phyloP scores from a whole-genome alignment of 2,329 filamentous ascomycete genomes.

The Cadophora malorum region DNA sequence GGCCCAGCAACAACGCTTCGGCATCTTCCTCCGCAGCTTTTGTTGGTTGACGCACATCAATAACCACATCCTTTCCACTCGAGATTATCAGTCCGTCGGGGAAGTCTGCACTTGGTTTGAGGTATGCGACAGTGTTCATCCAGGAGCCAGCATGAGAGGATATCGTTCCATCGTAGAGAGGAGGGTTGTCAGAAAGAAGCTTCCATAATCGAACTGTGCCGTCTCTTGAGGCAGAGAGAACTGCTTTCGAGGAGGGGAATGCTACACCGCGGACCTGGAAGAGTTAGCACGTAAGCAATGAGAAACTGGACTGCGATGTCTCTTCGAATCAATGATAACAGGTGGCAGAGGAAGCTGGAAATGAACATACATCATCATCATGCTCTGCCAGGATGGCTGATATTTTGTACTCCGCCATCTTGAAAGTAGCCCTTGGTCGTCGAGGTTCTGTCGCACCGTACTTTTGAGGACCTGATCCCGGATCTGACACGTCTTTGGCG shows the following conservation, averaged over 20 bases:
- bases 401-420: conserved; percentile 88
- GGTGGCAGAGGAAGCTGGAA: not conserved
- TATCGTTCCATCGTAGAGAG: conserved; percentile 78
- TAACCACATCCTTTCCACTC: conserved; percentile 89
- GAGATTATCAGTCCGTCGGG: conserved; percentile 85
- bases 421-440: not conserved
- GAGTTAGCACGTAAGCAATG: conserved; percentile 10
- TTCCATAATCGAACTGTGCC: conserved; percentile 89
- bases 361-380: conserved; percentile 82
- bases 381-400: conserved; percentile 89
- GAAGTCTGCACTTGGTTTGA: conserved; percentile 68
- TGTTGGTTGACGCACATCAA: conserved; percentile 82
- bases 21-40: conserved; percentile 75
- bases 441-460: not conserved
- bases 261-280: conserved; percentile 82
- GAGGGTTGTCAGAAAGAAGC: conserved; percentile 67
- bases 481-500: no score
- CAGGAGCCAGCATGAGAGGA: conserved; percentile 82
- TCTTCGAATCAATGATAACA: no score
- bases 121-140: conserved; percentile 83
- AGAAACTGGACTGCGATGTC: not conserved
- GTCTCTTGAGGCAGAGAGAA: conserved; percentile 90
- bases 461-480: not conserved
- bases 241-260: conserved; percentile 74
- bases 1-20: conserved; percentile 84